These are phyloP conservation scores for Penicillium paradoxum DNA, from an alignment of 495 filamentous ascomycete genomes.

Conservation along the genomic window DNA sequence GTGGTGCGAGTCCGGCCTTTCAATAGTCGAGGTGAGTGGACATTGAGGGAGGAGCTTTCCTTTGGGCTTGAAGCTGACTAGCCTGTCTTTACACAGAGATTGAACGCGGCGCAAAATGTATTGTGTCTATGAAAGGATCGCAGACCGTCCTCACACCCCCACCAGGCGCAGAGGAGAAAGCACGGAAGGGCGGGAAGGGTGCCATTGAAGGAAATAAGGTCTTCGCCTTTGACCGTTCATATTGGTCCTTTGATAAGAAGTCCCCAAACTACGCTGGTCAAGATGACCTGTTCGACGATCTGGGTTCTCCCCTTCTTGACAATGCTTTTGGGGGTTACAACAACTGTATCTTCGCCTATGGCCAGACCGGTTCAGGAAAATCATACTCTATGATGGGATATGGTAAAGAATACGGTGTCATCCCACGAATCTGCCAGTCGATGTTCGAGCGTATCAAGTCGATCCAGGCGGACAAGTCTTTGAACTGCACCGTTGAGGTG, in stretches of 20 bases:
- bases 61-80: background rate
- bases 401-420: conserved; percentile 92
- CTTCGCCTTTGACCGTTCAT: conserved; percentile 94
- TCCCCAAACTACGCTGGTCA: conserved; percentile 86
- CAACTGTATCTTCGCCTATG: conserved; percentile 99
- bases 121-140: conserved; percentile 89
- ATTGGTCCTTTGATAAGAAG: conserved; percentile 91
- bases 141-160: conserved; percentile 86
- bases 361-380: conserved; percentile 97
- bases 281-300: conserved; percentile 78
- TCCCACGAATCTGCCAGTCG: conserved; percentile 94
- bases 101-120: conserved; percentile 91
- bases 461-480: conserved; percentile 71
- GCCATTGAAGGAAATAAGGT: conserved; percentile 73
- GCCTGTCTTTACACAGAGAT: conserved; percentile 52
- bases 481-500: conserved; percentile 91
- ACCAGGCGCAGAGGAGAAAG: conserved; percentile 54
- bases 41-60: conserved; percentile 7
- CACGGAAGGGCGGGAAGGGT: conserved; percentile 56
- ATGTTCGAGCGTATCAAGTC: conserved; percentile 86
- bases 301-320: conserved; percentile 88
- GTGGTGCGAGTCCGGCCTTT: conserved; percentile 93
- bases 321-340: conserved; percentile 99
- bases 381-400: conserved; percentile 99
- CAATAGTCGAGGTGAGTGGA: conserved; percentile 76